Base-by-base conservation (phyloP, 305 asterid genomes). In the Fraxinus angustifolia region DNA sequence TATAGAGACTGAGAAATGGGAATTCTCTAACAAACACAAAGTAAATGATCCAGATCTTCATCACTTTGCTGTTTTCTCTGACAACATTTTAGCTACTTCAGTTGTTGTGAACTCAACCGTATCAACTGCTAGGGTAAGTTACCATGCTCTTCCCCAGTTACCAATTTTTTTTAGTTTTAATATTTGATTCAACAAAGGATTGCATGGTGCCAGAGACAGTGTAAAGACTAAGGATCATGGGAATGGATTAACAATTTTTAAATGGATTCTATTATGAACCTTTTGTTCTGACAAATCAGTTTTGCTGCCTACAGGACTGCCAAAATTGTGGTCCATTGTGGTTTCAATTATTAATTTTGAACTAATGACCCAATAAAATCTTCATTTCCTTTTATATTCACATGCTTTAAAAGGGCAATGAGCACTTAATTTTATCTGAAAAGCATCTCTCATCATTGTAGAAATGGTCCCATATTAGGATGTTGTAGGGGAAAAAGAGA, bases 11-110 rank as follows among this genome's bases (percentile, higher is more conserved):
- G 88, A 86, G 82, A 84, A 90, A 79, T 83, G 93, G 85, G 90
- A 81, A 79, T 84, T 94, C 78, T 93, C 91, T 71, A 83, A 90
- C 86, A 88, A 92, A 82, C 83, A 86, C 45, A 93, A 90, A 86
- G 82, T 88, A 76, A 84, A 79, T 3, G 86, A 90, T 88, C 97
- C 92, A 68, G 86, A 86, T 83, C 91, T 92, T 79, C 87, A 87
- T 84, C 99, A 96, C 90, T 88, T 93, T 65, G 97, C 97, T 62
- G 58, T 96, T 60, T 93, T 94, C 88, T 96, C 99, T 26, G 98
- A 96, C 90, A 96, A 94, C 79, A 83, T 96, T 82, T 84, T 96
- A 90, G 97, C 99, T 76, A 91, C 92, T 89, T 90, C 97, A 4
- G 98, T 93, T 84, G 98, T 96, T 79, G 96, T 94, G 73, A 93